Percentiles rank a stretch among this genome's conserved stretches.
phyloP scores from a whole-genome alignment of 2,329 filamentous ascomycete species.

The Nakataea oryzae region DNA sequence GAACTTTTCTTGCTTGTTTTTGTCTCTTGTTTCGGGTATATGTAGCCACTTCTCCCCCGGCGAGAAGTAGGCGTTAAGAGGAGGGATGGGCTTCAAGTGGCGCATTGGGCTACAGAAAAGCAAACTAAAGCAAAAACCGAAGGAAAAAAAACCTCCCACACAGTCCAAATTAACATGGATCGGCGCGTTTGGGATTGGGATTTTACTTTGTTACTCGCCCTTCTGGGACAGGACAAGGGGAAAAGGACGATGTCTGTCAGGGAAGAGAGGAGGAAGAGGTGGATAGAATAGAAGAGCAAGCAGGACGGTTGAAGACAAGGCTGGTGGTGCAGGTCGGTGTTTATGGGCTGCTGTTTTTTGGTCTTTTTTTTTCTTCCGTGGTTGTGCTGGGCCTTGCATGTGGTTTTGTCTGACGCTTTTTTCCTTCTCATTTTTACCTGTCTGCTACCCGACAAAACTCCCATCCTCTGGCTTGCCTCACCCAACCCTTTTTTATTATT shows the following conservation, averaged over 20 bases:
- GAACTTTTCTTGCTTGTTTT: no score
- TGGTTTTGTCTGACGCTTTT: neutral
- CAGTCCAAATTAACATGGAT: neutral
- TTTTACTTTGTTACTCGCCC: neutral
- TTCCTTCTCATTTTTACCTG: neutral
- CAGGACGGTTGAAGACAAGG: neutral
- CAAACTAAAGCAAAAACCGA: neutral
- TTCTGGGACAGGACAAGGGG: neutral
- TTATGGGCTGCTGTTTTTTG: neutral
- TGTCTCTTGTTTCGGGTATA: neutral
- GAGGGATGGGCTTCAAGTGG: neutral
- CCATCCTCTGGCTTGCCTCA: no score
- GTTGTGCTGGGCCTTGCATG: neutral
- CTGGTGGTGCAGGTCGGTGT: neutral
- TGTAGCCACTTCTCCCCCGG: neutral
- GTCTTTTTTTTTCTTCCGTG: neutral
- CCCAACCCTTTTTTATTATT: no score
- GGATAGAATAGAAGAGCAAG: neutral
- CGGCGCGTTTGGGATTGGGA: neutral
- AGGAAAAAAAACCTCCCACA: neutral
- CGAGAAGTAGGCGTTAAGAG: neutral
- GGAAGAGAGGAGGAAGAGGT: neutral
- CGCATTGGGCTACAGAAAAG: neutral
- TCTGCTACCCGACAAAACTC: no score
- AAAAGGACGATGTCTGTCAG: neutral